A percentile compares a stretch with the other conserved stretches of the same genome.
phyloP scores from a whole-genome alignment of 192 early-diverging fungal genomes.

The Coemansia sp. region DNA sequence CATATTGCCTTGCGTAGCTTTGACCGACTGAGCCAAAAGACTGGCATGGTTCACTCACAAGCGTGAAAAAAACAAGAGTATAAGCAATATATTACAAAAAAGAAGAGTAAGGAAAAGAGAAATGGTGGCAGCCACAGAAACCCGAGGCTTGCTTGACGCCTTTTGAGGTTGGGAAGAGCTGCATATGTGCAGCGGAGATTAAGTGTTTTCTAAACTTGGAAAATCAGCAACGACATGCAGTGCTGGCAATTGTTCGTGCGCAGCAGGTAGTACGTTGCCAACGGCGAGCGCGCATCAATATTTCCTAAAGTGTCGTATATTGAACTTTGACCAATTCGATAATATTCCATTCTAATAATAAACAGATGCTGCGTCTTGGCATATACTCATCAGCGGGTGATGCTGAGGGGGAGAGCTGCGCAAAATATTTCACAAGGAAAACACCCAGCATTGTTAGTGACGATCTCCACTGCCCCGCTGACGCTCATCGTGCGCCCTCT shows the following conservation, averaged over 20 bases:
- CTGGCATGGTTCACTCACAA: slow-evolving; percentile 4
- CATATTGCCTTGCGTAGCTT: slow-evolving; percentile 14
- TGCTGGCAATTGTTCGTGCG: background rate
- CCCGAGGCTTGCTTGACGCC: background rate
- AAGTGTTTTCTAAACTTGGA: background rate
- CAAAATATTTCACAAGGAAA: background rate
- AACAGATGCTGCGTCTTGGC: background rate
- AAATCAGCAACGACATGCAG: background rate
- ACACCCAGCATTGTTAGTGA: background rate
- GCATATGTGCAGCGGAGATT: background rate
- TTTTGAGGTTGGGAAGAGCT: background rate
- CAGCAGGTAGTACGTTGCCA: background rate
- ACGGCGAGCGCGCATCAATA: background rate
- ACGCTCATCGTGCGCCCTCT: slow-evolving; percentile 10
- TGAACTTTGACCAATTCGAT: background rate
- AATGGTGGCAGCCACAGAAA: background rate
- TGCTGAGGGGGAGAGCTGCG: background rate
- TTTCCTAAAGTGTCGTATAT: background rate
- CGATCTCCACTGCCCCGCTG: background rate
- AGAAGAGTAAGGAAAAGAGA: background rate
- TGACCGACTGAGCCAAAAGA: slow-evolving; percentile 10
- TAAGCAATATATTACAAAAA: background rate
- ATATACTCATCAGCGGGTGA: background rate
- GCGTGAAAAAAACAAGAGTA: background rate
- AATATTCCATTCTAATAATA: background rate